phyloP scores from a whole-genome alignment of 176 grass and related monocot species.

The Elymus sibiricus region DNA sequence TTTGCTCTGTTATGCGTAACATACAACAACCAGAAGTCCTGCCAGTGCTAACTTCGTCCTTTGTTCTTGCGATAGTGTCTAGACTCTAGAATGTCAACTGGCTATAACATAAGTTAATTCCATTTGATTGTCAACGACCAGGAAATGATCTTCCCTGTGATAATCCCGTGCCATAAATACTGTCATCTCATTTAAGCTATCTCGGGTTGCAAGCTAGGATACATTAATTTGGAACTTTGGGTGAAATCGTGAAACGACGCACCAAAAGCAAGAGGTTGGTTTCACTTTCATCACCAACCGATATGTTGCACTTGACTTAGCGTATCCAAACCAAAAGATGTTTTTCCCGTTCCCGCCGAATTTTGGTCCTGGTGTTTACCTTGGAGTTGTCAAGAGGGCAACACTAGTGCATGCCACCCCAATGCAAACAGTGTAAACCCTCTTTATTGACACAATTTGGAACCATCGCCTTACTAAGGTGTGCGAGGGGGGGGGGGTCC shows the following conservation, averaged over 20 bases:
- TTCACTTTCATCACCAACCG: constrained; percentile 89
- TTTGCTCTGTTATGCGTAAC: neutral
- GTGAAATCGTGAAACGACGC: constrained; percentile 81
- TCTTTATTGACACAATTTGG: no score
- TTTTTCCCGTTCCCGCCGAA: constrained; percentile 94
- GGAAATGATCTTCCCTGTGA: neutral
- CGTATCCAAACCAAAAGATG: constrained; percentile 99
- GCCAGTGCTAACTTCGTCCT: constrained; percentile 12
- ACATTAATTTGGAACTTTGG: constrained; percentile 96
- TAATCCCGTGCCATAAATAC: neutral
- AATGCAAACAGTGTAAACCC: no score
- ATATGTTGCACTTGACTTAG: constrained; percentile 91
- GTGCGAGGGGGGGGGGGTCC: no score
- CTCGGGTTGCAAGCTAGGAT: constrained; percentile 96
- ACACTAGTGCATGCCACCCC: neutral
- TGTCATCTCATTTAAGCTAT: constrained; percentile 5
- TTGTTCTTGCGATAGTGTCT: no score
- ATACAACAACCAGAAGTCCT: neutral
- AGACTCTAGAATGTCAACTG: no score
- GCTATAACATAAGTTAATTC: no score
- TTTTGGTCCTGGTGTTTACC: constrained; percentile 95
- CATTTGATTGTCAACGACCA: no score
- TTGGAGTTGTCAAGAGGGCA: constrained; percentile 92
- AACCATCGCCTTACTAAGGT: no score
- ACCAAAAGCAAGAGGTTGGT: constrained; percentile 89